Evolutionary conservation across 2,329 filamentous ascomycete species (phyloP), one percentile per base, ranked within the genome.

Genomic region (Fonsecaea monophora): DNA sequence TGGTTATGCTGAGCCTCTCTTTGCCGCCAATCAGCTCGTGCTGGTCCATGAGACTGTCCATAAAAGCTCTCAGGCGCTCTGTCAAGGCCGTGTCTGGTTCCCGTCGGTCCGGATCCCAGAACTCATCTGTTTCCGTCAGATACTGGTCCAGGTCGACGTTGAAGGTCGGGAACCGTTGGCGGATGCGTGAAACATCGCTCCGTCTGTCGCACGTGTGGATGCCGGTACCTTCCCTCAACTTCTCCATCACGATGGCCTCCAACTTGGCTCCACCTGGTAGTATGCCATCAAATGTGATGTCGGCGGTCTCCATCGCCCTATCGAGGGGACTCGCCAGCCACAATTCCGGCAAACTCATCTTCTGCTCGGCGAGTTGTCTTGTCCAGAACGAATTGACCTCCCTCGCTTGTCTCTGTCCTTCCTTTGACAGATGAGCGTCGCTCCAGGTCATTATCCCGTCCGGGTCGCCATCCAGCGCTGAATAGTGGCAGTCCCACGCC

Each of bases 401-500:
- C 38, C 70, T 77, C 1, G 86, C 87, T 74, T 89, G 87, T 10
- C 77, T 73, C 53, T 82, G 76, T 12, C 87, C 87, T 1, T 75
- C 71, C 0, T 78, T 75, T 0, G 86, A 89, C 8, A 90, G 79
- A 60, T 83, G 82, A 0, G 87, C 85, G 72, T 90, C 87, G 2
- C 81, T 78, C 87, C 87, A 90, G 42, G 75, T 82, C 15, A 81
- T 78, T 15, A 82, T 84, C 12, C 77, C 78, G 71, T 89, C 85
- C 4, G 64, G 57, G 56, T 73, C 69, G 69, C 87, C 87, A 53
- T 87, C 82, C 10, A 83, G 82, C 68, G 84, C 81, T 15, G 84
- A 83, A 83, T 84, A 89, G 78, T 88, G 85, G 74, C 83, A 85
- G 76, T 89, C 85, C 87, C 87, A 89, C 2, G 81, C 80, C 21